phyloP scores from a whole-genome alignment of 2,329 filamentous ascomycete genomes.

The Corinectria fuckeliana region DNA sequence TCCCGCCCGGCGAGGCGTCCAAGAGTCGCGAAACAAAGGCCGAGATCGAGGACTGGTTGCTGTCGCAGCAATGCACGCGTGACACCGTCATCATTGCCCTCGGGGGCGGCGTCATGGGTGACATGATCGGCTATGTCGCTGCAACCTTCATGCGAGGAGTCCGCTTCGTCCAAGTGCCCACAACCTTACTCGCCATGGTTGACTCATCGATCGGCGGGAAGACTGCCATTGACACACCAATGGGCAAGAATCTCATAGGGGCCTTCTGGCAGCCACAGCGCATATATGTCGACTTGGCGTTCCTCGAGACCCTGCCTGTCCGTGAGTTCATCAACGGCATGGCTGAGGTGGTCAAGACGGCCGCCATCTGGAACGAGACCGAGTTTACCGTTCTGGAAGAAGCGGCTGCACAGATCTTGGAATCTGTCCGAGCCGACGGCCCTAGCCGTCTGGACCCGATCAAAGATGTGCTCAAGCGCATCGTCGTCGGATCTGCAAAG shows the following conservation, averaged over 20 bases:
- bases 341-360: constrained; percentile 98
- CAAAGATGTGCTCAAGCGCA: constrained; percentile 71
- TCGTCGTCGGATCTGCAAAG: constrained; percentile 88
- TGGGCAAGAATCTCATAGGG: constrained; percentile 95
- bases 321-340: constrained; percentile 98
- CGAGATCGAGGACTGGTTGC: constrained; percentile 97
- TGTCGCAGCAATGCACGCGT: constrained; percentile 87
- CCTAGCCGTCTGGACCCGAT: constrained; percentile 73
- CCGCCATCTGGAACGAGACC: constrained; percentile 90
- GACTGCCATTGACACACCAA: constrained; percentile 94
- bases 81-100: constrained; percentile 95
- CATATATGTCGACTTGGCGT: constrained; percentile 92
- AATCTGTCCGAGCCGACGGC: constrained; percentile 44
- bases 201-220: constrained; percentile 98
- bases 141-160: constrained; percentile 99
- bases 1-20: constrained; percentile 90
- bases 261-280: constrained; percentile 95
- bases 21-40: constrained; percentile 94
- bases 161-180: constrained; percentile 95
- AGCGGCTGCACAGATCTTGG: constrained; percentile 77
- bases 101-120: constrained; percentile 95
- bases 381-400: constrained; percentile 87
- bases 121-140: constrained; percentile 97
- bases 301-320: constrained; percentile 87
- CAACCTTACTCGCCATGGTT: constrained; percentile 94